Evolutionary conservation across 768 basidiomycete genomes (phyloP), one percentile per base, ranked within the genome.

Genomic region (Naganishia friedmannii): DNA sequence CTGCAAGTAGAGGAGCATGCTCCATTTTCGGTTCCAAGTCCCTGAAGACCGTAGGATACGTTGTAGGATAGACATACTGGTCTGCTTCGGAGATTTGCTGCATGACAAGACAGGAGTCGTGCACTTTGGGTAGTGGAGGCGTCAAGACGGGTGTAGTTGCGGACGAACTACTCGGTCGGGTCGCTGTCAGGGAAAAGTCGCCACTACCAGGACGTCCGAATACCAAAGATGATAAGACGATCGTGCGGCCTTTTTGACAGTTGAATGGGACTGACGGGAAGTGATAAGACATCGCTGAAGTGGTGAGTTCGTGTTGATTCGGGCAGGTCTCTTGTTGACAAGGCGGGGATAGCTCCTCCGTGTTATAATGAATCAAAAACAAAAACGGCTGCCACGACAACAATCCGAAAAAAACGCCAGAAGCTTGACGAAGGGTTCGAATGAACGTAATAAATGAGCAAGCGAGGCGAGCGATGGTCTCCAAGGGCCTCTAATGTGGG

Each of bases 361-460:
- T 26, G n/a, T 46, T 42, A 26, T 63, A n/a, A 21, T 63, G 5
- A n/a, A 45, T 42, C 39, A 23, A 63, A 8, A 45, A 17, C 31
- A 21, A 42, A 42, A 2, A n/a, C 42, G 60, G 42, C 12, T 63
- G 60, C 26, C 60, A 63, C 60, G 60, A 42, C 39, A 45, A 63
- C n/a, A 23, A 39, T 39, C 57, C 37, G 32, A 45, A 45, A 45
- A 45, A 45, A 63, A 26, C 23, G 28, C 17, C 37, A 63, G 60
- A 63, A 63, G 60, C 8, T 42, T 29, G 42, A 46, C 39, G 60
- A 63, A 63, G 60, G 39, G 39, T 45, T 63, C 60, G 60, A 42
- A 63, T 37, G 37, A 42, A 63, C 31, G 34, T 37, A 32, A 37
- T 34, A 7, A 23, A n/a, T 58, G 31, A 23, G 10, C 7, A 7